Evolutionary conservation across 345 rosid species (phyloP), one percentile per base, ranked within the genome.

Genomic region (Reutealis trisperma): DNA sequence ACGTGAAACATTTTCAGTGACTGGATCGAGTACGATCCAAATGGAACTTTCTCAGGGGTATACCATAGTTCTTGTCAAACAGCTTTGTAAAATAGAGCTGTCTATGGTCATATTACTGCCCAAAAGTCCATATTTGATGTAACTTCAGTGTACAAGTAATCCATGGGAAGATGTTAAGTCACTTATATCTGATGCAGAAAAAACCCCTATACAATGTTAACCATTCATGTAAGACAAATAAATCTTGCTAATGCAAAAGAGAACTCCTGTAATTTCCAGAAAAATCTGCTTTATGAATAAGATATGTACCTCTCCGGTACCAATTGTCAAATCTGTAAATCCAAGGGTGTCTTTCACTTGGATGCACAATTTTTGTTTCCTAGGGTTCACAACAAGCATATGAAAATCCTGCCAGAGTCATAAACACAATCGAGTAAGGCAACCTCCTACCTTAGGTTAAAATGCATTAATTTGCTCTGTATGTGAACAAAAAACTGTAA

Each of bases 341-440:
- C 99, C 99, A 86, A 96, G 89, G 80, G 89, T 79, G 74, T 96
- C 99, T 55, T 87, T 91, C 81, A 96, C 98, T 86, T 93, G 92
- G 84, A 96, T 79, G 58, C 64, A 71, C 83, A 96, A 83, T 78
- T 90, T 87, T 81, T 96, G 93, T 75, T 89, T 93, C 87, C 88
- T 86, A 70, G 98, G 99, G 84, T 96, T 91, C 77, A 92, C 82
- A 77, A 93, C 98, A 73, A 93, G 94, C 85, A 96, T 86, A 83
- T 93, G 91, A 89, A 96, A 96, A 84, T 96, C 99, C 99, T 96
- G 93, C 73, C 52, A 80, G 70, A 80, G 78, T 80, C 32, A 57
- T 42, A 80, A 82, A 66, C 67, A 67, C 3, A 61, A 66, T 66
- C 30, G 78, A 58, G 22, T n/a, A 57, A 76, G n/a, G 6, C 58